Conservation (phyloP, 768 basidiomycete genomes). For the Leccinum rimulosum region DNA sequence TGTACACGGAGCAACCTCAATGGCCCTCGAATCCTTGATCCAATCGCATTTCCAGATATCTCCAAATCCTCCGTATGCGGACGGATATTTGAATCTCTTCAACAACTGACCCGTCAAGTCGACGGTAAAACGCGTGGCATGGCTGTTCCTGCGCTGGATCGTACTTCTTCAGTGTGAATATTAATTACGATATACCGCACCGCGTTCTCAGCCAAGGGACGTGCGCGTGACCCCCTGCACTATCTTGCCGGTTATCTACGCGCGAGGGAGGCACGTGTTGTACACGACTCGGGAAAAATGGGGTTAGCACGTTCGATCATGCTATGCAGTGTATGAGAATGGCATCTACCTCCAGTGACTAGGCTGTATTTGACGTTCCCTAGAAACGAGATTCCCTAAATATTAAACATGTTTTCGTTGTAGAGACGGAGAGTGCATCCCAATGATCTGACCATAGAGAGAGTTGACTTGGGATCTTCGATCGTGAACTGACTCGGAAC, state of each 20-base stretch:
- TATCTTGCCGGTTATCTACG: neutral
- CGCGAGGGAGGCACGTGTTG: neutral
- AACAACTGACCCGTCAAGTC: slow-evolving; percentile 14
- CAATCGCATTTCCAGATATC: slow-evolving; percentile 27
- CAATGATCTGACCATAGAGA: neutral
- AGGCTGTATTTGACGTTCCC: neutral
- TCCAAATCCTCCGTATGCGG: slow-evolving; percentile 21
- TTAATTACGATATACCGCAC: slow-evolving; percentile 6
- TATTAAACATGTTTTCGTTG: neutral
- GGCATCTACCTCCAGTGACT: slow-evolving; percentile 2
- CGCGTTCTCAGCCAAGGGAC: neutral
- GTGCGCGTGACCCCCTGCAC: neutral
- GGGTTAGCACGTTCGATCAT: neutral
- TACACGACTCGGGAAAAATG: neutral
- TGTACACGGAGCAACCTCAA: slow-evolving; percentile 17
- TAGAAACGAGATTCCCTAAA: neutral
- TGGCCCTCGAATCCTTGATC: slow-evolving; percentile 14
- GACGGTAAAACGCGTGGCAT: slow-evolving; percentile 1
- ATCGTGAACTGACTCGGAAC: neutral
- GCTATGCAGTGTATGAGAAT: neutral
- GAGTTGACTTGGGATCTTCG: neutral
- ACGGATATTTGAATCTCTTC: slow-evolving; percentile 20
- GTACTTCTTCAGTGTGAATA: neutral
- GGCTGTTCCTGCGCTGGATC: neutral
- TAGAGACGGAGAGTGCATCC: neutral